Evolutionary conservation across 768 basidiomycete genomes (phyloP).

Genomic region (Termitomyces bulborhizus): DNA sequence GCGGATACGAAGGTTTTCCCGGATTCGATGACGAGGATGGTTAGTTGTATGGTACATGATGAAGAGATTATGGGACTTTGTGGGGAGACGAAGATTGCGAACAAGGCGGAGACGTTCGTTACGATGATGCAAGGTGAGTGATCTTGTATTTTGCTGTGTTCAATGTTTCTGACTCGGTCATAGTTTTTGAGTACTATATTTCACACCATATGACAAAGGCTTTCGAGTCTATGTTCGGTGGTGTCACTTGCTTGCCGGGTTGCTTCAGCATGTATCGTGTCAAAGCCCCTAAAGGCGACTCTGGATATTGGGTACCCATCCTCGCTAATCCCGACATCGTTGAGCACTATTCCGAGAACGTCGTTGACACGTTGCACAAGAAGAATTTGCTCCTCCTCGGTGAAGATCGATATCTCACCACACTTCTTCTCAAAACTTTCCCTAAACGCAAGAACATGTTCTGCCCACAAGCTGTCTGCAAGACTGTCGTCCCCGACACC

Average conservation of each 20-base stretch:
- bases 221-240: constrained; percentile 99
- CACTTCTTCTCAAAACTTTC: constrained; percentile 97
- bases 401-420: constrained; percentile 98
- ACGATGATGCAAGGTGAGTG: constrained; percentile 98
- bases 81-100: constrained; percentile 99
- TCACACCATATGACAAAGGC: constrained; percentile 99
- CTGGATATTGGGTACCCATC: constrained; percentile 97
- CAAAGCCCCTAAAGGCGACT: constrained; percentile 96
- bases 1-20: constrained; percentile 99
- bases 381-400: constrained; percentile 96
- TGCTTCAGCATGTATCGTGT: constrained; percentile 99
- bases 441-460: constrained; percentile 99
- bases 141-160: background rate
- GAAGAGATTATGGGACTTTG: constrained; percentile 98
- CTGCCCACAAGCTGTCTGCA: constrained; percentile 98
- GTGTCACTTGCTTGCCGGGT: constrained; percentile 98
- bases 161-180: background rate
- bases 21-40: constrained; percentile 94
- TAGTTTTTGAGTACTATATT: constrained; percentile 99
- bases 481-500: constrained; percentile 96
- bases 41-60: constrained; percentile 94
- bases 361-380: constrained; percentile 98
- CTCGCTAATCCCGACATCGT: constrained; percentile 98
- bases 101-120: constrained; percentile 97
- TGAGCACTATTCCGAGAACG: constrained; percentile 98